Evolutionary conservation across 2,329 filamentous ascomycete genomes (phyloP).

Genomic region (Scedosporium minutisporum): DNA sequence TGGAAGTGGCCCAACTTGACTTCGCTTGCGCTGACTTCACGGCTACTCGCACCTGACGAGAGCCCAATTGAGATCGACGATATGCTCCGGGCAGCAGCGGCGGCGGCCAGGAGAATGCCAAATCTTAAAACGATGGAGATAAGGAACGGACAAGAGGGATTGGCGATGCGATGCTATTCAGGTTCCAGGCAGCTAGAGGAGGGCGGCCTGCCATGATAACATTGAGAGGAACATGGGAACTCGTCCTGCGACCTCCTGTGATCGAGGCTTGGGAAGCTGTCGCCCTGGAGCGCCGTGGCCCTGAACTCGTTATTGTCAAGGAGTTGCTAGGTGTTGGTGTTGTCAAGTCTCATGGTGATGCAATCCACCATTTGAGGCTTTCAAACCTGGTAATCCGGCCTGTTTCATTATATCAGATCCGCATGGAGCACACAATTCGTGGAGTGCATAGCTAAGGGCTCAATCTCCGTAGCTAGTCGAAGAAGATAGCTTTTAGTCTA

Average conservation of each 20-base stretch:
- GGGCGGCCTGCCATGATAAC: slow-evolving; percentile 14
- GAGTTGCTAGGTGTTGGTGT: background rate
- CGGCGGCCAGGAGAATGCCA: slow-evolving; percentile 18
- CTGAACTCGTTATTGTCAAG: background rate
- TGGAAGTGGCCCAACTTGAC: slow-evolving; percentile 22
- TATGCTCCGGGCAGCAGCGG: slow-evolving; percentile 18
- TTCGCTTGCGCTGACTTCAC: slow-evolving; percentile 21
- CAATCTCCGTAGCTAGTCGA: background rate
- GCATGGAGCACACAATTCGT: slow-evolving; percentile 11
- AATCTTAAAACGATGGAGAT: slow-evolving; percentile 20
- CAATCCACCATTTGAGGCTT: slow-evolving; percentile 15
- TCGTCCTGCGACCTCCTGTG: slow-evolving; percentile 11
- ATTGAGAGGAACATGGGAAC: slow-evolving; percentile 14
- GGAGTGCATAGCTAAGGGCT: background rate
- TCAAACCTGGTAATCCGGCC: slow-evolving; percentile 5
- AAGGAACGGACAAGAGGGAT: slow-evolving; percentile 20
- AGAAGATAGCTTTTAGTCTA: too few species aligned
- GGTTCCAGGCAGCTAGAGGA: slow-evolving; percentile 13
- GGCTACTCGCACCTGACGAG: slow-evolving; percentile 14
- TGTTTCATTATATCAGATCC: slow-evolving; percentile 15
- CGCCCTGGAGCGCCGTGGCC: slow-evolving; percentile 9
- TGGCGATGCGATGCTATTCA: slow-evolving; percentile 18
- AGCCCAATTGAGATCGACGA: slow-evolving; percentile 13
- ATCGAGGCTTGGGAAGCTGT: slow-evolving; percentile 17
- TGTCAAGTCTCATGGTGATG: slow-evolving; percentile 14